A percentile compares a stretch with the other conserved stretches of the same genome.
phyloP scores from a whole-genome alignment of 352 stramenopile genomes.

The Blastocystis hominis region DNA sequence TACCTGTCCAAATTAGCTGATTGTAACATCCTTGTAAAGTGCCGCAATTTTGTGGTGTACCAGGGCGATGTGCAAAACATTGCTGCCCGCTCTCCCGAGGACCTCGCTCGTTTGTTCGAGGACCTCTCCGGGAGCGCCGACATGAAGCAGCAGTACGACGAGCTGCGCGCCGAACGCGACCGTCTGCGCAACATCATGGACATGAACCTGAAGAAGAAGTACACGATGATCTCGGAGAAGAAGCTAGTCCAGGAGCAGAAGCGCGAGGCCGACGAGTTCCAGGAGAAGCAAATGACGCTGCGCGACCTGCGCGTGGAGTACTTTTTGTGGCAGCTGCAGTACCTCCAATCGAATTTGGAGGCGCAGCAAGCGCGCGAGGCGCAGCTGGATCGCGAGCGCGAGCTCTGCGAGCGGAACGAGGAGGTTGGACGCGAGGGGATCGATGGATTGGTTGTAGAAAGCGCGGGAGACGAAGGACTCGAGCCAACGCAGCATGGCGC shows the following conservation, averaged over 20 bases:
- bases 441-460: slow-evolving; percentile 59
- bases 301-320: slow-evolving; percentile 74
- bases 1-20: slow-evolving; percentile 84
- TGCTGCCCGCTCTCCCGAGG: slow-evolving; percentile 82
- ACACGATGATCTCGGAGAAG: slow-evolving; percentile 76
- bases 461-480: slow-evolving; percentile 65
- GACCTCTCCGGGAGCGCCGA: slow-evolving; percentile 83
- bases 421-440: background rate
- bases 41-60: slow-evolving; percentile 98
- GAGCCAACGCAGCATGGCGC: slow-evolving; percentile 65
- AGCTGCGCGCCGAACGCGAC: slow-evolving; percentile 70
- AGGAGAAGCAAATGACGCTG: slow-evolving; percentile 69
- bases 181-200: slow-evolving; percentile 65
- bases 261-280: slow-evolving; percentile 77
- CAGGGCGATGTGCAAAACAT: slow-evolving; percentile 96
- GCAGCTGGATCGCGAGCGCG: slow-evolving; percentile 63
- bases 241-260: slow-evolving; percentile 83
- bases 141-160: slow-evolving; percentile 70
- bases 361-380: slow-evolving; percentile 72
- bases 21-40: slow-evolving; percentile 93
- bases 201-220: slow-evolving; percentile 86
- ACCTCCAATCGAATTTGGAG: slow-evolving; percentile 79
- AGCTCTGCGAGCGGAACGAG: slow-evolving; percentile 56
- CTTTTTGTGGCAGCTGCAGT: slow-evolving; percentile 88
- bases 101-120: slow-evolving; percentile 92